phyloP scores from a whole-genome alignment of 768 basidiomycete species.

The Rhodocollybia butyracea region DNA sequence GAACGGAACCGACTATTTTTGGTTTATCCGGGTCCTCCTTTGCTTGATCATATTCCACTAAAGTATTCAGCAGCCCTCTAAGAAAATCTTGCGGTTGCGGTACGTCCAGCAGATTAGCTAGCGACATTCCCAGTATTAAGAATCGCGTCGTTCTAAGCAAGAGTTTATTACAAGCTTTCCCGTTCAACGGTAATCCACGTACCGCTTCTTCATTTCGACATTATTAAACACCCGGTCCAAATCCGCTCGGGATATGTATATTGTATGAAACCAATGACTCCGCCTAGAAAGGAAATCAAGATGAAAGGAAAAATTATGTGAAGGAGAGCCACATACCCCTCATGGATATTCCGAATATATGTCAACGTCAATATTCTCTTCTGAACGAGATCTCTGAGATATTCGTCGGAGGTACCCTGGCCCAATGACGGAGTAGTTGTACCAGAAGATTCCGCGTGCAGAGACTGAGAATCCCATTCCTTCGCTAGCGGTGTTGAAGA shows the following conservation, averaged over 20 bases:
- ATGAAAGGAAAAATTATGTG: constrained; percentile 1
- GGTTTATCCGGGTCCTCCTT: constrained; percentile 73
- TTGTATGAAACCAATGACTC: constrained; percentile 87
- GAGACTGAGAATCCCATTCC: constrained; percentile 74
- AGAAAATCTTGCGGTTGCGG: constrained; percentile 78
- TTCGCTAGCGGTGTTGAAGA: constrained; percentile 39
- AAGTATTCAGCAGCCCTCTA: constrained; percentile 64
- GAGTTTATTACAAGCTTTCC: constrained; percentile 6
- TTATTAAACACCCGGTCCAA: constrained; percentile 76
- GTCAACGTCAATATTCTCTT: constrained; percentile 84
- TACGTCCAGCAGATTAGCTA: constrained; percentile 80
- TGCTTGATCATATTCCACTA: constrained; percentile 75
- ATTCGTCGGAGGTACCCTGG: constrained; percentile 75
- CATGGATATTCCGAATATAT: constrained; percentile 81
- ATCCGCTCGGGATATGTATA: constrained; percentile 71
- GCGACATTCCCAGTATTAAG: constrained; percentile 82
- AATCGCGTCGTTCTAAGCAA: constrained; percentile 70
- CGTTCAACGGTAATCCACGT: constrained; percentile 15
- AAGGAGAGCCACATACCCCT: constrained; percentile 57
- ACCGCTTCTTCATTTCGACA: constrained; percentile 77
- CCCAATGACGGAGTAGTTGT: constrained; percentile 42
- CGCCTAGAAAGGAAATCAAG: constrained; percentile 40
- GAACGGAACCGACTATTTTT: constrained; percentile 53
- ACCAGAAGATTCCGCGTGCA: constrained; percentile 45
- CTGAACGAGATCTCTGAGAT: constrained; percentile 74